Evolutionary conservation across 805 yeast genomes (phyloP).

Genomic region (Scheffersomyces ergatensis): DNA sequence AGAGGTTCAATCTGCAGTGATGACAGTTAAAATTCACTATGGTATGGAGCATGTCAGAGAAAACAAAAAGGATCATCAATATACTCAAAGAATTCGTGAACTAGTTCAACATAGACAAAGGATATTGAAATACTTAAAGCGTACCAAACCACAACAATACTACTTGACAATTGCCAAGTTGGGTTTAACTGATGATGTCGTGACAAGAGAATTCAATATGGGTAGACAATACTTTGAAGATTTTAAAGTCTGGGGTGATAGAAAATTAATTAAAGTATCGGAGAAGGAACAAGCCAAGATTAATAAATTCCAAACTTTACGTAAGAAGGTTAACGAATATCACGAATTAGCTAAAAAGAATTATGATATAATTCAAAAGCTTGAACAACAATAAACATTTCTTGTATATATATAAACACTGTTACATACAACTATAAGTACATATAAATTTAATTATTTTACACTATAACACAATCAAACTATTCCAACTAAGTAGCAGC

Average conservation of each 20-base stretch:
- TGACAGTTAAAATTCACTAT: constrained; percentile 77
- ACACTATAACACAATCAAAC: constrained; percentile 2
- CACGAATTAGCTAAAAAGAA: constrained; percentile 38
- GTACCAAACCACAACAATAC: constrained; percentile 76
- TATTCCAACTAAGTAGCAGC: too few relatives aligned
- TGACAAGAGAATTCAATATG: constrained; percentile 78
- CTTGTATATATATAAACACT: constrained; percentile 6
- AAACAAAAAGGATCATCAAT: constrained; percentile 69
- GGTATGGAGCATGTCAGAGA: constrained; percentile 68
- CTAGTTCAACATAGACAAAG: constrained; percentile 88
- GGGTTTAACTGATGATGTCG: constrained; percentile 80
- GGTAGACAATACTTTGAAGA: constrained; percentile 76
- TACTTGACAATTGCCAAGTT: constrained; percentile 82
- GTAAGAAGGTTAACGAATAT: constrained; percentile 39
- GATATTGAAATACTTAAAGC: constrained; percentile 77
- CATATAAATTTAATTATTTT: constrained; percentile 2
- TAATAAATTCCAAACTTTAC: constrained; percentile 28
- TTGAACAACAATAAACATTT: background rate
- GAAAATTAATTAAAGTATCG: constrained; percentile 52
- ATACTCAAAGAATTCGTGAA: constrained; percentile 71
- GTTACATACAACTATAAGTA: background rate
- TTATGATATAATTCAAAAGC: constrained; percentile 12
- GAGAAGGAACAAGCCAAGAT: constrained; percentile 32
- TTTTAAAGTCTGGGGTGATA: constrained; percentile 75
- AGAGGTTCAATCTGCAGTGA: constrained; percentile 92